Base-by-base conservation (phyloP, 495 filamentous ascomycete genomes). In the Lepidopterella palustris region DNA sequence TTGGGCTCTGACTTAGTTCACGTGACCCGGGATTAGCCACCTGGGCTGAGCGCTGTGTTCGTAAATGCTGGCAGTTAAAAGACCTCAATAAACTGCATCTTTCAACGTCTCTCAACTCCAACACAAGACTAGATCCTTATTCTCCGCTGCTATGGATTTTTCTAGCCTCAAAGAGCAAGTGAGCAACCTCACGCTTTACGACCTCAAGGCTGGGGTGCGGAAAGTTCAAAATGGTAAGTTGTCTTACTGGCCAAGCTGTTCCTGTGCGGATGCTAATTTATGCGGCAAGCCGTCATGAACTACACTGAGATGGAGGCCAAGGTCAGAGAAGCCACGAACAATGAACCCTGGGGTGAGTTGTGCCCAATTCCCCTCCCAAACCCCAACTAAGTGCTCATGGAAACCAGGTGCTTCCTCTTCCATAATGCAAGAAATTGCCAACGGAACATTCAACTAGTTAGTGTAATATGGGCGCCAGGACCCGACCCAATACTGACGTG, bases 241-340 rank as follows among this genome's bases (percentile, higher is more conserved):
- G 11, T 18, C 24, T 25, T 18, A 18, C 29, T 52, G 13, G 54
- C 49, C 49, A 42, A 65, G 39, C n/a, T 45, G 15, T 5, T 29
- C 32, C 23, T 48, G 63, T 50, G 63, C 68, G 57, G 72, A 64
- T 65, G 58, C 58, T 68, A 54, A 67, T 25, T 2, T 26, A 53
- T 45, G 45, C 35, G 53, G 63, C 55, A 68, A 97, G 92, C 91
- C 62, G 92, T 98, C 40, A 97, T 97, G 93, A 98, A 97, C 74
- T 97, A 92, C 73, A 98, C 93, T n/a, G 93, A 97, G 72, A 97
- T 97, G 92, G 93, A 99, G 76, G 78, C 91, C 55, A 99, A 97
- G 88, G 91, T 93, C 62, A 63, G 45, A 26, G 64, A 67, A 54
- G 64, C 64, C 11, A 58, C 62, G 55, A 66, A 53, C 47, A 59